phyloP scores from a whole-genome alignment of 2,329 filamentous ascomycete genomes.

The Dactylellina drechsleri region DNA sequence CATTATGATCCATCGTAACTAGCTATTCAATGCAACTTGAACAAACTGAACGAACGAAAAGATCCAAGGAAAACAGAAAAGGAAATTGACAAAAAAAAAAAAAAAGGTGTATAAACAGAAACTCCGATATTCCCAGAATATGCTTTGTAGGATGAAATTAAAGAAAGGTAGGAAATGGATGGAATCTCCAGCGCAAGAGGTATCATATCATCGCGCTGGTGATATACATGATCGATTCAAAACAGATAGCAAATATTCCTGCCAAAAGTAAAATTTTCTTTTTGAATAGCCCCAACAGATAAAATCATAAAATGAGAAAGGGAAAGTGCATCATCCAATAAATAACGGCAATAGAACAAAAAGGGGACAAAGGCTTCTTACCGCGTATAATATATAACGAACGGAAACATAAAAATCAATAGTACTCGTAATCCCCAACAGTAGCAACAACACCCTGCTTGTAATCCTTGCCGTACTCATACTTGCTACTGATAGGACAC shows the following conservation, averaged over 20 bases:
- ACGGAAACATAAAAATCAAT: slow-evolving; percentile 20
- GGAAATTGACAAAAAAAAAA: not conserved
- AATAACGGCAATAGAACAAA: not conserved
- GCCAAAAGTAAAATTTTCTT: not conserved
- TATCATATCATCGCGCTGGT: not conserved
- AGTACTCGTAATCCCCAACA: slow-evolving; percentile 50
- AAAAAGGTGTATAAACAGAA: not conserved
- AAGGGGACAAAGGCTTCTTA: not conserved
- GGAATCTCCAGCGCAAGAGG: slow-evolving; percentile 3
- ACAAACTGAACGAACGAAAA: too few relatives aligned
- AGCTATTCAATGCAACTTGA: too few relatives aligned
- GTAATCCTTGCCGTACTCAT: slow-evolving; percentile 52
- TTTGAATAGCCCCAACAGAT: too few relatives aligned
- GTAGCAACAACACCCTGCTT: slow-evolving; percentile 49
- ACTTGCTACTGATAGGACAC: slow-evolving; percentile 43
- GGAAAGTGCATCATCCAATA: not conserved
- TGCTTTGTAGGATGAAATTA: slow-evolving; percentile 1
- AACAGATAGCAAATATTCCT: not conserved
- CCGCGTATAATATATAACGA: not conserved
- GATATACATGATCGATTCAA: slow-evolving; percentile 10
- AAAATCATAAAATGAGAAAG: slow-evolving; percentile 6
- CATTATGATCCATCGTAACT: too few relatives aligned
- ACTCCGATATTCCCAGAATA: slow-evolving; percentile 18
- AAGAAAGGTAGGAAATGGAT: not conserved
- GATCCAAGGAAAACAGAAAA: too few relatives aligned